phyloP scores from a whole-genome alignment of 2,329 filamentous ascomycete species.

The Calonectria honghensis region DNA sequence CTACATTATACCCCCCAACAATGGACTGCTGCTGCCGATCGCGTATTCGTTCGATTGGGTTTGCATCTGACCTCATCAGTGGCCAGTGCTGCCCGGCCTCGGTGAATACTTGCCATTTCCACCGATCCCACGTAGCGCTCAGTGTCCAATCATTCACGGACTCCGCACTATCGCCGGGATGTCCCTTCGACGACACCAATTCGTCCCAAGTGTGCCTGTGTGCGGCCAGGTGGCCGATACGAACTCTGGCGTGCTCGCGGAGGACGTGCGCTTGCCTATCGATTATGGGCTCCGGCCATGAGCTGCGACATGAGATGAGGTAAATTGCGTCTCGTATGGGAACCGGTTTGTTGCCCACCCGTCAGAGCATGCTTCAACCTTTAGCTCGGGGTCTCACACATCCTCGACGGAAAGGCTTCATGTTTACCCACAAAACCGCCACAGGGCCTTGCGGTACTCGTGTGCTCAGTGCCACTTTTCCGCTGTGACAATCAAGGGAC shows the following conservation, averaged over 20 bases:
- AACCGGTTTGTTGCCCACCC: neutral
- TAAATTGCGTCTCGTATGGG: neutral
- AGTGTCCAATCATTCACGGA: constrained; percentile 26
- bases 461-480: neutral
- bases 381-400: neutral
- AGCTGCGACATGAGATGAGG: neutral
- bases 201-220: constrained; percentile 12
- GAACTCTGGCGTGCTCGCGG: constrained; percentile 7
- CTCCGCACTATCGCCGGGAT: constrained; percentile 21
- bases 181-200: constrained; percentile 18
- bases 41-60: constrained; percentile 5
- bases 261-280: neutral
- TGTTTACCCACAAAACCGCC: too few relatives aligned
- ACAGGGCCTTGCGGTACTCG: neutral
- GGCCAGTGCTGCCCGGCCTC: constrained; percentile 13
- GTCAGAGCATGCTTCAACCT: neutral
- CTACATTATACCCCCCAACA: constrained; percentile 26
- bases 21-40: neutral
- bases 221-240: constrained; percentile 29
- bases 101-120: constrained; percentile 22
- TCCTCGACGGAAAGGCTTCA: neutral
- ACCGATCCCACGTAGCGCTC: constrained; percentile 23
- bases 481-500: neutral
- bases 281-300: neutral
- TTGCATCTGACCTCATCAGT: neutral